Base-by-base conservation (phyloP, 1,284 basidiomycete species). In the Cryptococcus neoformans region DNA sequence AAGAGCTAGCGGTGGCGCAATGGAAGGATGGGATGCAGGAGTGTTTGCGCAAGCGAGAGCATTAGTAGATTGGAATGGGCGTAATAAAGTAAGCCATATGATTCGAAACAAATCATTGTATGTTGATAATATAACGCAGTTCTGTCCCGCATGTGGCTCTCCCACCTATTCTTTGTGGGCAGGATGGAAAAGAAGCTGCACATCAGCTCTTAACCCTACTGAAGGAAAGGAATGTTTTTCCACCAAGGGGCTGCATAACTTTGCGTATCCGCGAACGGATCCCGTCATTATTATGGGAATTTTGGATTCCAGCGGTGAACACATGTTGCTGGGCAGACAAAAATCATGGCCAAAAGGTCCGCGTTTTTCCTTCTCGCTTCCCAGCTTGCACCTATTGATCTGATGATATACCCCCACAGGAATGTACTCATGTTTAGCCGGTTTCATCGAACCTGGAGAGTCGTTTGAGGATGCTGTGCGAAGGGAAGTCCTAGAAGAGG, bases 401-500 rank as follows among this genome's bases (percentile, higher is more conserved):
- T 21, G 21, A 21, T 21, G 21, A 21, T 21, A 21, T 21, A 21
- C 21, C 21, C 21, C 21, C 21, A 21, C 21, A 69, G 65, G 74
- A n/a, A 70, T 76, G 76, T 95, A 92, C 77, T 93, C 90, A 4
- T 90, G 90, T 51, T 78, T 95, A 17, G 91, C 92, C 1, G 92
- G 92, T 1, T 96, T 95, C 70, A 85, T 92, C 54, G 92, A 96
- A 73, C 90, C 92, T 2, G 92, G 89, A n/a, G 93, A 96, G 77
- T 86, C 88, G 0, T 89, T 98, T 62, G 95, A 99, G 76, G 94
- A 98, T 66, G 89, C 93, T 0, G 93, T 98, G 14, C 83, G 85
- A 59, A 83, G 95, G 38, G 95, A 98, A 77, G 88, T 96, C 66
- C 88, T 91, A 84, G 95, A 98, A 75, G 95, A 98, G 76, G 89